A percentile compares a stretch with the other conserved stretches of the same genome.
These are phyloP conservation scores for Antitrichia curtipendula DNA, from an alignment of 225 moss, liverwort and hornwort species.

Conservation along the genomic window DNA sequence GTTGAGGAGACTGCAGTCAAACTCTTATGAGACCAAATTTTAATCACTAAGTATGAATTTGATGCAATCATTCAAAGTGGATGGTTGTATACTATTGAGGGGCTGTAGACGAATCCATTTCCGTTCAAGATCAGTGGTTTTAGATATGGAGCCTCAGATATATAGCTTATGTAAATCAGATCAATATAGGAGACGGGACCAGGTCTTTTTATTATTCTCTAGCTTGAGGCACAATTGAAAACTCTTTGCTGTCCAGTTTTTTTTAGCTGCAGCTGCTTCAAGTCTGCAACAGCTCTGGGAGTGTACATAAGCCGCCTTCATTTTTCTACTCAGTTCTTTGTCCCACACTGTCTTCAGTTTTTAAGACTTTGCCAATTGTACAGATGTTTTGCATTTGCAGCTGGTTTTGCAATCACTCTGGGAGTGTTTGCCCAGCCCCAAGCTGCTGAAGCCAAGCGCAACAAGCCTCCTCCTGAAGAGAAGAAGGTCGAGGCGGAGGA, in stretches of 20 bases:
- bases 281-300: neutral
- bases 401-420: constrained; percentile 17
- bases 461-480: constrained; percentile 28
- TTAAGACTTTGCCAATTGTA: neutral
- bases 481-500: constrained; percentile 36
- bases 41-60: neutral
- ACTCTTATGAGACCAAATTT: neutral
- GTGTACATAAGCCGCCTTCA: neutral
- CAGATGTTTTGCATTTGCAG: constrained; percentile 31
- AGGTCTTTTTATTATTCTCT: neutral
- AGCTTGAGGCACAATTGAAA: neutral
- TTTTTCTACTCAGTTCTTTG: neutral
- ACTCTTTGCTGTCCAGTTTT: neutral
- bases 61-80: neutral
- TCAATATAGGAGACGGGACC: neutral
- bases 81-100: neutral
- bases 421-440: constrained; percentile 36
- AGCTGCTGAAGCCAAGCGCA: constrained; percentile 69
- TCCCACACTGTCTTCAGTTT: neutral
- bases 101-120: neutral
- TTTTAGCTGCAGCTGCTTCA: neutral
- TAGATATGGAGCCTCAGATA: neutral
- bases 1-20: neutral
- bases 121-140: neutral
- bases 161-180: neutral